Evolutionary conservation across 2,329 filamentous ascomycete species (phyloP), one percentile per base, ranked within the genome.

Genomic region (Ceratocystis albifundus): DNA sequence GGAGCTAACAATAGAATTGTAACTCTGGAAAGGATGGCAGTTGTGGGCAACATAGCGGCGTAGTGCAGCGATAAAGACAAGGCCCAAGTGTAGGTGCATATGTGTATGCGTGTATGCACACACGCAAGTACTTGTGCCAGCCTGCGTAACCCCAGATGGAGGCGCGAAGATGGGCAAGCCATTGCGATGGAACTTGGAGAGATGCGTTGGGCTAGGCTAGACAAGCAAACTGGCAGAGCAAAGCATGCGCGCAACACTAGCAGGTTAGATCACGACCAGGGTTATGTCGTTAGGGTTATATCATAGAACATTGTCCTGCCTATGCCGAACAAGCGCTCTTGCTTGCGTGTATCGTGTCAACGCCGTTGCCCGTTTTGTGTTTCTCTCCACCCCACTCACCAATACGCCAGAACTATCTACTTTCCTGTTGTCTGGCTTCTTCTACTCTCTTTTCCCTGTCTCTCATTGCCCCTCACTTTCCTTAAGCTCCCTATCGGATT

Each of bases 1-100:
- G 7, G 12, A 32, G 25, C 53, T 57, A 57, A 57, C 53, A 57
- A 57, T 57, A 32, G 53, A 57, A 57, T 57, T 57, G 53, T 57
- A 10, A 15, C 30, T 28, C 53, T 28, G 25, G 30, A 57, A 57
- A 57, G 53, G 53, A 57, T 30, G 17, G 22, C 53, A 12, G 53
- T 20, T 48, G 50, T 25, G 22, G 20, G 50, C 50, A 28, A 4
- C n/a, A 17, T 20, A 48, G 15, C 25, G 50, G 50, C n/a, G 20
- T 20, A 22, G 53, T 57, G 25, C 53, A 50, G 22, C 30, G 15
- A 36, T 36, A 36, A 36, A 12, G 25, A 57, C 53, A 30, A 57
- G 53, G 53, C 53, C 15, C 53, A 30, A 57, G 53, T 50, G 17
- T n/a, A 12, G 17, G 6, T 6, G 17, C 22, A 22, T 22, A 28